phyloP scores from a whole-genome alignment of 2,329 filamentous ascomycete species.

The Fusarium phyllophilum region DNA sequence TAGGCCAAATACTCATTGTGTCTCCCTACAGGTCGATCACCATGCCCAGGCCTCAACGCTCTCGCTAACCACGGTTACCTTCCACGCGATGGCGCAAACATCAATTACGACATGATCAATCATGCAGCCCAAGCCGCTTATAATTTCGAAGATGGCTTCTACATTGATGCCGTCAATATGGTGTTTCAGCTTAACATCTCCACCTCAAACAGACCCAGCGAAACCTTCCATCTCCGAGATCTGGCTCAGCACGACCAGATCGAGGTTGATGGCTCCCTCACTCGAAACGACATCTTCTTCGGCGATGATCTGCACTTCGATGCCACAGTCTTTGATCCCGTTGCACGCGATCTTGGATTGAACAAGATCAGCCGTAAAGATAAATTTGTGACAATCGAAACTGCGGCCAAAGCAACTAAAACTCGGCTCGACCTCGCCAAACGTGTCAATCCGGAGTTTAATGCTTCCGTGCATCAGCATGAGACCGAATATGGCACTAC shows the following conservation, averaged over 20 bases:
- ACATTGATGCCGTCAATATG: neutral
- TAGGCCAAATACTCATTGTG: rapidly evolving
- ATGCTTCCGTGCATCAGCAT: neutral
- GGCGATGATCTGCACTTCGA: neutral
- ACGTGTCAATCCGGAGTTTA: neutral
- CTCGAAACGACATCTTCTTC: neutral
- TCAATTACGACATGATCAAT: neutral
- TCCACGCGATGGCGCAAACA: neutral
- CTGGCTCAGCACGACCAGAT: neutral
- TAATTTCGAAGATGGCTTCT: neutral
- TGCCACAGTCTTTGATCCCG: neutral
- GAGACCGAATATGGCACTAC: neutral
- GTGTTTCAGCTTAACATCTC: neutral
- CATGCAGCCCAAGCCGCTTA: neutral
- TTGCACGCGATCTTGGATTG: neutral
- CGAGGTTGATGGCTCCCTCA: neutral
- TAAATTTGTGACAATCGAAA: neutral
- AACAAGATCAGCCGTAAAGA: neutral
- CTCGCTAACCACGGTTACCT: neutral
- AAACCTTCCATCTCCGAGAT: neutral
- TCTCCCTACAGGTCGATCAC: neutral
- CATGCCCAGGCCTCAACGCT: neutral
- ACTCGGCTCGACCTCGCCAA: neutral
- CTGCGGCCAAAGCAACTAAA: neutral
- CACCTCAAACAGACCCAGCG: neutral